phyloP scores from a whole-genome alignment of 768 basidiomycete species.

The Multifurca ochricompacta region DNA sequence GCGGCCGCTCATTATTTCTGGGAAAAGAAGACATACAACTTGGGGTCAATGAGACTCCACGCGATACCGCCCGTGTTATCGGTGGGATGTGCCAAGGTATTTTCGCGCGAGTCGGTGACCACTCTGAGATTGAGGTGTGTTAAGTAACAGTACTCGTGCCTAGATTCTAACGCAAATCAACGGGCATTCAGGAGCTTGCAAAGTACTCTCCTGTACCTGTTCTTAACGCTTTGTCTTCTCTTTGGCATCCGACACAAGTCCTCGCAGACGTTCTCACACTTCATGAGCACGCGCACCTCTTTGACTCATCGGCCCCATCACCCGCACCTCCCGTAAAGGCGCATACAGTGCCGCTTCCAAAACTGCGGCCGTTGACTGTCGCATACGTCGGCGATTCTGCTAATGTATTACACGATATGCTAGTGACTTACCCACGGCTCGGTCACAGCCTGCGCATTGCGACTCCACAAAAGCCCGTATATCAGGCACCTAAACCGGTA shows the following conservation, averaged over 20 bases:
- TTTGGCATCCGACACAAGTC: slow-evolving; percentile 96
- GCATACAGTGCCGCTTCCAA: slow-evolving; percentile 32
- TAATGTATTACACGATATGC: slow-evolving; percentile 96
- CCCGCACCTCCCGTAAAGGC: background rate
- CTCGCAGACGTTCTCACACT: slow-evolving; percentile 91
- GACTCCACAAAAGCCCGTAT: slow-evolving; percentile 52
- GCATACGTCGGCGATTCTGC: slow-evolving; percentile 93
- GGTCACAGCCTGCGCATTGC: slow-evolving; percentile 85
- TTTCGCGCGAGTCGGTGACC: slow-evolving; percentile 91
- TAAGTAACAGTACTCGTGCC: background rate
- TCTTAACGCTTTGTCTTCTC: slow-evolving; percentile 88
- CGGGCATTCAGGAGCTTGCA: slow-evolving; percentile 66
- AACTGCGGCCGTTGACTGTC: slow-evolving; percentile 73
- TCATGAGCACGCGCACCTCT: slow-evolving; percentile 61
- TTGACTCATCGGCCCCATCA: slow-evolving; percentile 29
- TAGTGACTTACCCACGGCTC: slow-evolving; percentile 87
- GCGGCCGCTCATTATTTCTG: slow-evolving; percentile 86
- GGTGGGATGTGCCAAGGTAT: slow-evolving; percentile 96
- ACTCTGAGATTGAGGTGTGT: slow-evolving; percentile 84
- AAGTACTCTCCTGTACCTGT: slow-evolving; percentile 89
- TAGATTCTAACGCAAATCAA: background rate
- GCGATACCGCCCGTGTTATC: slow-evolving; percentile 83
- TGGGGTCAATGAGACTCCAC: slow-evolving; percentile 84
- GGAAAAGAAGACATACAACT: slow-evolving; percentile 89
- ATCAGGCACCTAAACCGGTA: slow-evolving; percentile 64